These are phyloP conservation scores for Saccharomycopsis malanga DNA, from an alignment of 805 yeast genomes.

Conservation along the genomic window DNA sequence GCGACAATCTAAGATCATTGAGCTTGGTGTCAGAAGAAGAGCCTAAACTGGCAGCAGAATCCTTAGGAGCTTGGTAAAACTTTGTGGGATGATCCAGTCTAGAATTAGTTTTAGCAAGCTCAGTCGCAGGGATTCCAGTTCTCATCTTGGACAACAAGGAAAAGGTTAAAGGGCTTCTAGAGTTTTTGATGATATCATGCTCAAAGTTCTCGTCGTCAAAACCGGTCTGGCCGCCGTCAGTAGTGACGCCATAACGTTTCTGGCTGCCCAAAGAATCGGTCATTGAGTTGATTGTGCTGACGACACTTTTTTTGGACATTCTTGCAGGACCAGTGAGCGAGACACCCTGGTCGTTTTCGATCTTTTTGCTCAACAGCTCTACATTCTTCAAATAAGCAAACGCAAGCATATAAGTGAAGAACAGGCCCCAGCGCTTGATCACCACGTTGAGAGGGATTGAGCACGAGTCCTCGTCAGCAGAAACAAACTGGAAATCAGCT, in stretches of 20 bases:
- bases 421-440: conserved; percentile 72
- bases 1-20: neutral
- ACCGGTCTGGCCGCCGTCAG: conserved; percentile 18
- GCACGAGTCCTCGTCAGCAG: conserved; percentile 63
- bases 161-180: conserved; percentile 11
- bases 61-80: neutral
- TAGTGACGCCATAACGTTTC: neutral
- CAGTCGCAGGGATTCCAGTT: neutral
- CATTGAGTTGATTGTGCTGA: conserved; percentile 1
- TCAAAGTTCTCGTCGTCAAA: neutral
- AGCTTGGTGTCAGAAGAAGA: neutral
- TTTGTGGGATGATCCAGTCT: neutral
- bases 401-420: conserved; percentile 54
- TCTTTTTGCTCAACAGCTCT: neutral
- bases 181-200: conserved; percentile 5
- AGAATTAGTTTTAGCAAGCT: neutral
- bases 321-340: neutral
- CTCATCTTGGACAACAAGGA: neutral
- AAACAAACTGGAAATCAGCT: conserved; percentile 65
- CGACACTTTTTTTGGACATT: conserved; percentile 5
- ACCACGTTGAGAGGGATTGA: conserved; percentile 55
- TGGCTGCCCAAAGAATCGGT: neutral
- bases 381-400: conserved; percentile 55
- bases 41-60: neutral
- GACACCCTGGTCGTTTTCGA: conserved; percentile 1